Evolutionary conservation across 805 yeast species (phyloP).

Genomic region (Saccharomycopsis babjevae): DNA sequence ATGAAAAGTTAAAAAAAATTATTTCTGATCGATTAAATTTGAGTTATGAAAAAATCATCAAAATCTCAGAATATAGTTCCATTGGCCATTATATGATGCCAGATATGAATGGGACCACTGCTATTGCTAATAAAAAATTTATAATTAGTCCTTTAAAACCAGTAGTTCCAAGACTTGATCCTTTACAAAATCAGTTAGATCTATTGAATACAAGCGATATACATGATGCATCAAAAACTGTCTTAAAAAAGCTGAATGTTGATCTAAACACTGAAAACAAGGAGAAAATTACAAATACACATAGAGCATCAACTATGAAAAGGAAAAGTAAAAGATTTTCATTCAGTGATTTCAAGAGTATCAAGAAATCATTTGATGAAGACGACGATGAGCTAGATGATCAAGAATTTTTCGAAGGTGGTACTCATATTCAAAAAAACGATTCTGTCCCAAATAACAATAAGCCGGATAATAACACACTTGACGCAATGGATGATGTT

Average conservation of each 20-base stretch:
- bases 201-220: not conserved
- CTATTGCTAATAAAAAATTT: conserved; percentile 13
- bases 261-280: not conserved
- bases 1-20: conserved; percentile 13
- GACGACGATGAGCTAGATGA: not conserved
- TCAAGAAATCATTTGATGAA: not conserved
- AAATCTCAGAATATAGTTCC: conserved; percentile 17
- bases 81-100: conserved; percentile 17
- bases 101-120: conserved; percentile 17
- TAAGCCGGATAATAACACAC: not conserved
- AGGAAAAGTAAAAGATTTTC: not conserved
- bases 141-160: conserved; percentile 12
- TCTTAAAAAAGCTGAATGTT: not conserved
- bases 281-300: not conserved
- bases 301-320: not conserved
- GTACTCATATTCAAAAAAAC: not conserved
- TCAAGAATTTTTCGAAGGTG: not conserved
- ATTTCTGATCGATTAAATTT: conserved; percentile 17
- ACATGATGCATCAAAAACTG: not conserved
- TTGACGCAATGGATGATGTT: conserved; percentile 2
- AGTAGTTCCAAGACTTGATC: not conserved
- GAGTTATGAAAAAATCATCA: conserved; percentile 15
- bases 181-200: not conserved
- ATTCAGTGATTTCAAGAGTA: not conserved
- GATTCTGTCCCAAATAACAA: not conserved